Percentiles rank a stretch among this genome's conserved stretches.
Evolutionary conservation across 2,329 filamentous ascomycete species (phyloP).

Genomic region (Colletotrichum caudatum): DNA sequence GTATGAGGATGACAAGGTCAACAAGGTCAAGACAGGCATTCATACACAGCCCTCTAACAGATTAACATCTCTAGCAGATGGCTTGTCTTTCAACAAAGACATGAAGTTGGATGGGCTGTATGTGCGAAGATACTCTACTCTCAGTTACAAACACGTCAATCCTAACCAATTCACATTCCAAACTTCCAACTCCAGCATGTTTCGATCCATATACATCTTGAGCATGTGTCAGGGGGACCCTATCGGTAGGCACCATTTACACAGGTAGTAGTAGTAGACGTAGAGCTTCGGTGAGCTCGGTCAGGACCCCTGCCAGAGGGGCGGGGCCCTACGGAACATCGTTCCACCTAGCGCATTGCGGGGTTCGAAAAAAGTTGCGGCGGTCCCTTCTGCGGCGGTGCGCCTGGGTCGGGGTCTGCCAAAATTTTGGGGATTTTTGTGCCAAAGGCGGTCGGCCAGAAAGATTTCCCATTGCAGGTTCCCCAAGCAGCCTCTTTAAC

Average conservation of each 20-base stretch:
- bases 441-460: slow-evolving; percentile 41
- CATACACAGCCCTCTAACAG: too few relatives aligned
- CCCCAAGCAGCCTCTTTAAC: slow-evolving; percentile 18
- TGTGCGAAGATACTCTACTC: too few relatives aligned
- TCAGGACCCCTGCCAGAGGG: slow-evolving; percentile 16
- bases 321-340: slow-evolving; percentile 41
- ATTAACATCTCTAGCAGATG: too few relatives aligned
- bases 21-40: too few relatives aligned
- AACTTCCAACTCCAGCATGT: too few relatives aligned
- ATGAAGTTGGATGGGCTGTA: too few relatives aligned
- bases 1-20: too few relatives aligned
- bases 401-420: neutral
- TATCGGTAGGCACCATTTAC: neutral
- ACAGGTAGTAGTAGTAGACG: too few relatives aligned
- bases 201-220: neutral
- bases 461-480: slow-evolving; percentile 36
- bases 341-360: slow-evolving; percentile 44
- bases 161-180: too few relatives aligned
- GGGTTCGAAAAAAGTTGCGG: slow-evolving; percentile 43
- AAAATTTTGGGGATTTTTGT: slow-evolving; percentile 41
- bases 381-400: slow-evolving; percentile 9
- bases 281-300: slow-evolving; percentile 3
- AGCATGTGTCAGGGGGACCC: neutral
- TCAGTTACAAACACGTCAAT: too few relatives aligned
- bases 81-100: too few relatives aligned